These are phyloP conservation scores for Gymnopus androsaceus DNA, from an alignment of 1,284 basidiomycete genomes.

Conservation along the genomic window DNA sequence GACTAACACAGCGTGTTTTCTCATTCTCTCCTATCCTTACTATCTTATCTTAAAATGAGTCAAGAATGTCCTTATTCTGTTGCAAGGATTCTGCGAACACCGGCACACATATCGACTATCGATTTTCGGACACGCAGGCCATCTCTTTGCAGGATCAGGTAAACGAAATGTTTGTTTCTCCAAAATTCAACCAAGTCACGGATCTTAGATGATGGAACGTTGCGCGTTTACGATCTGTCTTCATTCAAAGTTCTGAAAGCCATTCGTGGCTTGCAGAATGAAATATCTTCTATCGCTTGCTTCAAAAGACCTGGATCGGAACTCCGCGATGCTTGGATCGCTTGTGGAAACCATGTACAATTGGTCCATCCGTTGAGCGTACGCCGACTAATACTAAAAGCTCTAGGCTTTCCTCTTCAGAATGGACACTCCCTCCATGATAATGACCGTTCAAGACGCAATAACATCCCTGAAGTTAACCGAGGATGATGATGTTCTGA, in stretches of 20 bases:
- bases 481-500: constrained; percentile 59
- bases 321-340: constrained; percentile 57
- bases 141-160: constrained; percentile 60
- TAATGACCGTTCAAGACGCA: constrained; percentile 53
- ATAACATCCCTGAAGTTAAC: constrained; percentile 43
- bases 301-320: constrained; percentile 40
- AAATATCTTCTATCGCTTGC: constrained; percentile 63
- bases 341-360: constrained; percentile 57
- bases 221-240: constrained; percentile 65
- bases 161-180: constrained; percentile 6
- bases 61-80: constrained; percentile 6
- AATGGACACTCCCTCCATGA: constrained; percentile 46
- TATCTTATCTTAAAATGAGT: too few species aligned
- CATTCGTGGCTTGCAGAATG: constrained; percentile 53
- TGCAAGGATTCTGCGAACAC: constrained; percentile 35
- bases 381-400: not conserved
- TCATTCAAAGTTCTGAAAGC: constrained; percentile 65
- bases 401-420: constrained; percentile 43
- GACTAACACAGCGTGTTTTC: not conserved
- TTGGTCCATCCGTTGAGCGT: not conserved
- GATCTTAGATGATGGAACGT: constrained; percentile 64
- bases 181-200: not conserved
- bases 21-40: not conserved
- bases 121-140: constrained; percentile 43
- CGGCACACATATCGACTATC: constrained; percentile 50